Evolutionary conservation across 2,329 filamentous ascomycete species (phyloP).

Genomic region (Lecanicillium sp.): DNA sequence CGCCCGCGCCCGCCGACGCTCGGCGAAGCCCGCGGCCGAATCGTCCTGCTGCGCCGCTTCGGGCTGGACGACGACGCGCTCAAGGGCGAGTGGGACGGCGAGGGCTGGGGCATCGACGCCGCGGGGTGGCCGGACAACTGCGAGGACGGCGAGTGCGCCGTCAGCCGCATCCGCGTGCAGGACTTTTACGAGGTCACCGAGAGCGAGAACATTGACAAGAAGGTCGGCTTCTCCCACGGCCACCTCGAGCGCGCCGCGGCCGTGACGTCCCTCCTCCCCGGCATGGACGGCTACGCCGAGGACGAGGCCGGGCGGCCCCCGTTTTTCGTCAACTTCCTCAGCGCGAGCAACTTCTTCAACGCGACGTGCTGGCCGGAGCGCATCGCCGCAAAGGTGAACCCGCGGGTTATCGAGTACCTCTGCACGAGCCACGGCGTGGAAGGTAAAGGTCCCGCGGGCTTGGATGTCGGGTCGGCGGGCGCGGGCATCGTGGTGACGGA

Average conservation of each 20-base stretch:
- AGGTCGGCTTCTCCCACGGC: conserved; percentile 66
- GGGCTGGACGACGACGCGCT: conserved; percentile 54
- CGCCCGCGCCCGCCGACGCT: conserved; percentile 70
- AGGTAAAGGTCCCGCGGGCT: conserved; percentile 42
- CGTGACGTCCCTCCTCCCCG: conserved; percentile 40
- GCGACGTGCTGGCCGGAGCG: conserved; percentile 87
- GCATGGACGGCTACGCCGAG: conserved; percentile 22
- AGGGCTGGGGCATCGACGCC: conserved; percentile 55
- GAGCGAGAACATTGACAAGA: conserved; percentile 68
- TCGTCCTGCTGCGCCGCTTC: conserved; percentile 82
- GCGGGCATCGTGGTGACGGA: conserved; percentile 90
- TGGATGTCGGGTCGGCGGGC: conserved; percentile 60
- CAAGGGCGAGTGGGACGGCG: conserved; percentile 37
- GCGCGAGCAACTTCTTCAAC: conserved; percentile 91
- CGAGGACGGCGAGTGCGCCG: conserved; percentile 64
- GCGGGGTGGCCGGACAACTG: conserved; percentile 83
- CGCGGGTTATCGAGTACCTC: conserved; percentile 60
- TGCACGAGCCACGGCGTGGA: conserved; percentile 50
- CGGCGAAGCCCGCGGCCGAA: conserved; percentile 71
- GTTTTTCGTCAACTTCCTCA: conserved; percentile 86
- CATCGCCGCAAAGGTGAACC: conserved; percentile 83
- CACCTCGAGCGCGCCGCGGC: conserved; percentile 70
- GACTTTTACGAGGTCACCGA: conserved; percentile 89
- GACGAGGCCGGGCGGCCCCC: conserved; percentile 40
- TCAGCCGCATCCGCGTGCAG: conserved; percentile 70